Evolutionary conservation across 129 eudicot genomes (phyloP).

Genomic region (Chrysanthemum lavandulifolium): DNA sequence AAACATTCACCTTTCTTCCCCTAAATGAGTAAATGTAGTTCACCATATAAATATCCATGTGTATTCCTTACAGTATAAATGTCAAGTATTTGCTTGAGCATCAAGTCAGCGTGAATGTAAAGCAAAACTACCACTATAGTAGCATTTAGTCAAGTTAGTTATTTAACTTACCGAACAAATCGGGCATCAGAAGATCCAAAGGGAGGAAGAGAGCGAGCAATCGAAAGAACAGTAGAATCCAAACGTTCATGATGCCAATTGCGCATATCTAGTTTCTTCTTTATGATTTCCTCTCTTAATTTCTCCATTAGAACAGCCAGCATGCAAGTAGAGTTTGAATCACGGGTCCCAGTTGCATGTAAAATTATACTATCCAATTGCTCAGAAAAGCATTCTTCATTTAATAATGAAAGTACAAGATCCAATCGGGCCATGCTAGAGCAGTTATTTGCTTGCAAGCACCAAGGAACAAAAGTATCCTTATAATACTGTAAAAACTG

Average conservation of each 20-base stretch:
- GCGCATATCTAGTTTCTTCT: not conserved
- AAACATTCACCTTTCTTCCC: not conserved
- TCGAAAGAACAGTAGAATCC: slow-evolving; percentile 56
- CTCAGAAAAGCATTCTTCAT: slow-evolving; percentile 58
- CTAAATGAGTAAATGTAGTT: not conserved
- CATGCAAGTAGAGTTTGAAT: slow-evolving; percentile 32
- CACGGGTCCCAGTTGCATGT: slow-evolving; percentile 41
- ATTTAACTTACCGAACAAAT: slow-evolving; percentile 56
- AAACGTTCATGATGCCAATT: slow-evolving; percentile 71
- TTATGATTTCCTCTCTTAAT: not conserved
- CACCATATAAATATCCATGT: no score
- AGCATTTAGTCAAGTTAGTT: no score
- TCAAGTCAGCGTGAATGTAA: no score
- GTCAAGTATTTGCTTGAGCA: no score
- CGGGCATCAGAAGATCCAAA: slow-evolving; percentile 52
- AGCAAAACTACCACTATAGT: no score
- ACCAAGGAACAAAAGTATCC: slow-evolving; percentile 68
- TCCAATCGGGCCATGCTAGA: slow-evolving; percentile 65
- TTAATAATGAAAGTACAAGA: slow-evolving; percentile 75
- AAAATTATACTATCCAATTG: slow-evolving; percentile 70
- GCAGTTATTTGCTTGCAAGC: slow-evolving; percentile 48
- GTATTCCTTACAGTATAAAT: no score
- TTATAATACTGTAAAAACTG: slow-evolving; percentile 59
- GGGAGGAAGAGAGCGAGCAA: slow-evolving; percentile 49
- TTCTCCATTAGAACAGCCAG: slow-evolving; percentile 72